Evolutionary conservation across 768 basidiomycete species (phyloP).

Genomic region (Inosperma sp.): DNA sequence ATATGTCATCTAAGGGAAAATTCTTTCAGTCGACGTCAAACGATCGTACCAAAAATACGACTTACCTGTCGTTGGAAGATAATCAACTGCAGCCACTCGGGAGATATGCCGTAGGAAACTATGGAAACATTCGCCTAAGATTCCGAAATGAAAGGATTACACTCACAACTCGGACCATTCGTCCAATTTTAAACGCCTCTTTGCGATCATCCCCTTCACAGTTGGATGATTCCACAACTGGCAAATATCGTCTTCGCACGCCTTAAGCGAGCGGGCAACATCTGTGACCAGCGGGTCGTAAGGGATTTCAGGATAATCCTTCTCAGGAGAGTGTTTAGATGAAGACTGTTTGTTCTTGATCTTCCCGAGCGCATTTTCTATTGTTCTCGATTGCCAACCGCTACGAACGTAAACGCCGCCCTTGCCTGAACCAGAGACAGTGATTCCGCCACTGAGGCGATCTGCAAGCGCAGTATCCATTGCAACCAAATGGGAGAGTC

Average conservation of each 20-base stretch:
- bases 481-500: conserved; percentile 56
- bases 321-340: conserved; percentile 32
- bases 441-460: conserved; percentile 68
- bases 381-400: conserved; percentile 74
- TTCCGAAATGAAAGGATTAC: background rate
- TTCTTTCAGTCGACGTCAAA: too few species aligned
- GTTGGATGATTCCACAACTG: conserved; percentile 70
- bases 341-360: conserved; percentile 31
- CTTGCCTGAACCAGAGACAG: conserved; percentile 71
- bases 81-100: conserved; percentile 64
- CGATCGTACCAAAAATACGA: conserved; percentile 21
- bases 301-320: conserved; percentile 26
- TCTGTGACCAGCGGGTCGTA: conserved; percentile 57
- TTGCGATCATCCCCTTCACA: conserved; percentile 63
- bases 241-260: conserved; percentile 59
- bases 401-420: conserved; percentile 72
- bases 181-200: conserved; percentile 69
- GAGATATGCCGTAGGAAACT: conserved; percentile 75
- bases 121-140: conserved; percentile 16
- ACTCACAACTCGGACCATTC: conserved; percentile 89
- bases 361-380: conserved; percentile 48
- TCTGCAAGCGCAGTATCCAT: conserved; percentile 63
- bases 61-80: conserved; percentile 71
- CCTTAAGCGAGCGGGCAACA: conserved; percentile 54
- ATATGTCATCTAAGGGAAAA: conserved; percentile 62